phyloP scores from a whole-genome alignment of 352 stramenopile species.

The Albugo laibachii region DNA sequence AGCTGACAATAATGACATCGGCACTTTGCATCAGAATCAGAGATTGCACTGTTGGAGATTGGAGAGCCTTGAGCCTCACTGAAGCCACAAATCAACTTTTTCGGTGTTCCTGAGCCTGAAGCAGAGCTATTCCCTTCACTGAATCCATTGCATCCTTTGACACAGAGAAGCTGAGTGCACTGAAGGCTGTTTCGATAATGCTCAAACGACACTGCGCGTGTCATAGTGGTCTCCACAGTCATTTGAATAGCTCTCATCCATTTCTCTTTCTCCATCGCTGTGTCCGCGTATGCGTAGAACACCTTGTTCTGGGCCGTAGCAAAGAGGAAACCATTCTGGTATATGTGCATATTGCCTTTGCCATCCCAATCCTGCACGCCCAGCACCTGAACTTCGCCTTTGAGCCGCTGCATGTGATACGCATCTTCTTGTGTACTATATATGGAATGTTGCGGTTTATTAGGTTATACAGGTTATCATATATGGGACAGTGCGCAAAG shows the following conservation, averaged over 20 bases:
- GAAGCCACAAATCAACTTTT: constrained; percentile 20
- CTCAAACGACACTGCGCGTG: constrained; percentile 17
- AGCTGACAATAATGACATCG: no score
- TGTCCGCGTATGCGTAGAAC: constrained; percentile 78
- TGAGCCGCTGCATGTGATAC: constrained; percentile 74
- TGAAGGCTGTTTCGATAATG: background rate
- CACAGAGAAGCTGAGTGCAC: no score
- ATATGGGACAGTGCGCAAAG: background rate
- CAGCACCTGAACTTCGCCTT: constrained; percentile 74
- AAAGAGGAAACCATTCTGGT: constrained; percentile 77
- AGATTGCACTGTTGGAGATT: background rate
- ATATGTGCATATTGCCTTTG: constrained; percentile 84
- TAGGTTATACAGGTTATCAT: no score
- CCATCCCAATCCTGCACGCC: constrained; percentile 83
- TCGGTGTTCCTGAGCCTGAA: constrained; percentile 23
- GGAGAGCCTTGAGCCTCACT: constrained; percentile 3
- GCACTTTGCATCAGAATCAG: background rate
- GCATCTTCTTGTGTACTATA: constrained; percentile 76
- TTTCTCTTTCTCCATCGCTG: constrained; percentile 79
- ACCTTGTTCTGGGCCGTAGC: constrained; percentile 77
- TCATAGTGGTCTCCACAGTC: constrained; percentile 63
- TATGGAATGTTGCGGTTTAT: background rate
- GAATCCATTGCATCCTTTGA: no score
- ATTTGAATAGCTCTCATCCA: constrained; percentile 79
- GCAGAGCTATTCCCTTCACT: constrained; percentile 11